A percentile compares a stretch with the other conserved stretches of the same genome.
These are phyloP conservation scores for Paramyrothecium sp. DNA, from an alignment of 2,329 filamentous ascomycete species.

Conservation along the genomic window DNA sequence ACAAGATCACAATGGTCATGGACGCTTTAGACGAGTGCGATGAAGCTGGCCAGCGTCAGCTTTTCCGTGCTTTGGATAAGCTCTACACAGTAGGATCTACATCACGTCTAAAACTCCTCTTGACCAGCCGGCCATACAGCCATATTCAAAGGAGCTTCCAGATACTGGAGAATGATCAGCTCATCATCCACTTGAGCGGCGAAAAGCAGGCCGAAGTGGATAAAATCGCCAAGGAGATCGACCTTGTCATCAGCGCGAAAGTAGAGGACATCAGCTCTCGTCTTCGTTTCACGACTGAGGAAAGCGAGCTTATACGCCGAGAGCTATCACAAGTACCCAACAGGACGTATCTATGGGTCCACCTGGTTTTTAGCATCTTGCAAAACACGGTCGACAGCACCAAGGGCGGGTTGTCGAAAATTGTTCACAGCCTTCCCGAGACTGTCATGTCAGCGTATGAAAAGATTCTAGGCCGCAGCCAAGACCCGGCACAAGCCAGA, in stretches of 20 bases:
- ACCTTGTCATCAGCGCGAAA: conserved; percentile 11
- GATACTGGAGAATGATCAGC: background rate
- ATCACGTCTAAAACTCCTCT: background rate
- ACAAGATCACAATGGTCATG: conserved; percentile 23
- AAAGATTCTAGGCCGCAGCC: too few relatives aligned
- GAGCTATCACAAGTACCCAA: background rate
- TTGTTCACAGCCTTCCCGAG: background rate
- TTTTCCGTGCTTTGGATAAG: background rate
- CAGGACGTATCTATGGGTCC: background rate
- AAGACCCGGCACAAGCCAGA: too few relatives aligned
- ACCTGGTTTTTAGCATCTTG: background rate
- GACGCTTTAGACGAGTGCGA: conserved; percentile 32
- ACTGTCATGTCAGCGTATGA: too few relatives aligned
- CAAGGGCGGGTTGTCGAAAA: too few relatives aligned
- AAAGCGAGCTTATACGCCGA: background rate
- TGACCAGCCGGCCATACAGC: background rate
- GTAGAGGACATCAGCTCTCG: background rate
- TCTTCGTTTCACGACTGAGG: background rate
- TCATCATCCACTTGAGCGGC: background rate
- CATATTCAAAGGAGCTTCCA: background rate
- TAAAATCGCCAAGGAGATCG: conserved; percentile 1
- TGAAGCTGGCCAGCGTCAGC: background rate
- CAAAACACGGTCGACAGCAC: too few relatives aligned
- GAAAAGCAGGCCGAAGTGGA: background rate
- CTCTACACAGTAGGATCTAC: conserved; percentile 1